Conservation (phyloP, 495 filamentous ascomycete species). For the Penicillium coprophilum region DNA sequence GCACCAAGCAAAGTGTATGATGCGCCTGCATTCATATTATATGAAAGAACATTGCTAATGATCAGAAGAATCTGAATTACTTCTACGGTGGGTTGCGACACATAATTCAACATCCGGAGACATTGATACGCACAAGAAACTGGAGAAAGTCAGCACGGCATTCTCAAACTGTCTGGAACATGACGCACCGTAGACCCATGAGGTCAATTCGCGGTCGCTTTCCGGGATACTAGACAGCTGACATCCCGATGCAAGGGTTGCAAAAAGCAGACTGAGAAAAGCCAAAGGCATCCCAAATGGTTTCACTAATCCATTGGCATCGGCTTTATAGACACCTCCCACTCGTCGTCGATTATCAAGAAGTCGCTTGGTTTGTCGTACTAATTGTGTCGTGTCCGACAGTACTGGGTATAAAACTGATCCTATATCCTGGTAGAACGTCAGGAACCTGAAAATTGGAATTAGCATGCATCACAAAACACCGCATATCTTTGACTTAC, state of each 20-base stretch:
- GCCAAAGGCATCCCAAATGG: conserved; percentile 46
- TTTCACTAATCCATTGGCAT: conserved; percentile 38
- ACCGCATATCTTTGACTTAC: conserved; percentile 35
- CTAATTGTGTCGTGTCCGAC: conserved; percentile 64
- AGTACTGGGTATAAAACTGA: conserved; percentile 80
- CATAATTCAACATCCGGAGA: conserved; percentile 61
- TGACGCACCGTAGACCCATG: conserved; percentile 57
- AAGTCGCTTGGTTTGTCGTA: conserved; percentile 63
- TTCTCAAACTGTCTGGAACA: neutral
- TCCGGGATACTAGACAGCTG: conserved; percentile 70
- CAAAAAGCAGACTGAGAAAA: conserved; percentile 59
- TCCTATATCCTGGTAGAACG: conserved; percentile 72
- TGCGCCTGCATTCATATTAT: conserved; percentile 65
- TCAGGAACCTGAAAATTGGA: conserved; percentile 55
- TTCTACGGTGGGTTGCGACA: conserved; percentile 56
- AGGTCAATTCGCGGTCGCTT: conserved; percentile 57
- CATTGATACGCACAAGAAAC: conserved; percentile 65
- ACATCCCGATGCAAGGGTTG: conserved; percentile 74
- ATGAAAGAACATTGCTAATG: conserved; percentile 60
- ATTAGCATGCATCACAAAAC: neutral
- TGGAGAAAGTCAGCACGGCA: conserved; percentile 23
- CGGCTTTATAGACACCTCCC: conserved; percentile 43
- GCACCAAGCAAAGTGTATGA: conserved; percentile 58
- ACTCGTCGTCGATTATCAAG: conserved; percentile 60
- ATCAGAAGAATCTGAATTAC: conserved; percentile 59